These are phyloP conservation scores for Trichoderma sp. DNA, from an alignment of 2,329 filamentous ascomycete species.

Conservation along the genomic window DNA sequence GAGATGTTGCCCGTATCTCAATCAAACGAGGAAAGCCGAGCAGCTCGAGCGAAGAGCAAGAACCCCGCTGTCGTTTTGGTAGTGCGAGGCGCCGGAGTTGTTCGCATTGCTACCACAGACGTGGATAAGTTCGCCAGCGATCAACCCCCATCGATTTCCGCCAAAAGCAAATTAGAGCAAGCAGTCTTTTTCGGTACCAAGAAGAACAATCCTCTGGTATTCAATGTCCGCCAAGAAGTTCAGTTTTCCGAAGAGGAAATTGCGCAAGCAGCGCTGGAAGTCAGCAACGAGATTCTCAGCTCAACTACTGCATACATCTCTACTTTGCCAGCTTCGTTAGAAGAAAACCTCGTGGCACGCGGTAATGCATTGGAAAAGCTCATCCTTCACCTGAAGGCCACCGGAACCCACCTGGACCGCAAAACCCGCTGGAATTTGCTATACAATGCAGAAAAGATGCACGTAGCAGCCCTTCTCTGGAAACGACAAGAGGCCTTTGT, in stretches of 20 bases:
- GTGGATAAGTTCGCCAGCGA: conserved; percentile 62
- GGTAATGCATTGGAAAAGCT: conserved; percentile 74
- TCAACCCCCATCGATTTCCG: conserved; percentile 65
- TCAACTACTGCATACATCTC: conserved; percentile 76
- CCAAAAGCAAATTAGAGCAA: conserved; percentile 89
- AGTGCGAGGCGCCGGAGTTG: conserved; percentile 62
- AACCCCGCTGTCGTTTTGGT: conserved; percentile 64
- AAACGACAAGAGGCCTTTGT: conserved; percentile 72
- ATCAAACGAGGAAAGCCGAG: conserved; percentile 49
- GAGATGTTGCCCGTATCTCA: conserved; percentile 48
- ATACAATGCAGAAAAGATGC: conserved; percentile 89
- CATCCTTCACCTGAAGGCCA: conserved; percentile 67
- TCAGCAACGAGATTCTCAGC: conserved; percentile 80
- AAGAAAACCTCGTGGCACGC: conserved; percentile 75
- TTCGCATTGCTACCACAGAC: conserved; percentile 61
- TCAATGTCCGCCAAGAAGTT: conserved; percentile 67
- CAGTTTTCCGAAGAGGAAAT: conserved; percentile 71
- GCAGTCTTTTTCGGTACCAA: conserved; percentile 89
- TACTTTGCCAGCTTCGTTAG: conserved; percentile 71
- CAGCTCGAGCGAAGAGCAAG: conserved; percentile 58
- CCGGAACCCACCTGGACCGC: conserved; percentile 66
- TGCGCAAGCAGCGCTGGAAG: conserved; percentile 70
- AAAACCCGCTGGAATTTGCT: conserved; percentile 76
- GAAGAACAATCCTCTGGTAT: conserved; percentile 83
- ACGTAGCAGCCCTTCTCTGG: conserved; percentile 79